Percentiles rank a stretch among this genome's conserved stretches.
Evolutionary conservation across 441 rosid genomes (phyloP).

Genomic region (Aquilaria agallochum): DNA sequence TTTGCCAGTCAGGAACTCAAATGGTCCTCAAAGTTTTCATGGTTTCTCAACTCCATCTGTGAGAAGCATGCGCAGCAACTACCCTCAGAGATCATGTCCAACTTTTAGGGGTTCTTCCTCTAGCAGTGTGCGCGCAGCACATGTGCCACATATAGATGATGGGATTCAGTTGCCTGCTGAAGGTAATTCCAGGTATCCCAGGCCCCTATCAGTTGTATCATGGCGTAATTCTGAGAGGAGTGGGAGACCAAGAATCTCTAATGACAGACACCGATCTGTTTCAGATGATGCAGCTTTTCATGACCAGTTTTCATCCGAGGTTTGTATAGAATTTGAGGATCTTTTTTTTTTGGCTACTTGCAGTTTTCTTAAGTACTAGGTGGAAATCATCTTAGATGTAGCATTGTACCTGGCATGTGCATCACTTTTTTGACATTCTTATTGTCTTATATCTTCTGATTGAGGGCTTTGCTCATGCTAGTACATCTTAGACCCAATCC

Average conservation of each 20-base stretch:
- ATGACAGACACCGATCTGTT: conserved; percentile 53
- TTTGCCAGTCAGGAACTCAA: conserved; percentile 42
- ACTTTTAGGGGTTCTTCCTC: conserved; percentile 60
- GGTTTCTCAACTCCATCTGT: conserved; percentile 46
- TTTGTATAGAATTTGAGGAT: conserved; percentile 13
- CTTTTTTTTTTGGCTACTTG: too few relatives aligned
- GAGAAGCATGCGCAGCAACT: conserved; percentile 46
- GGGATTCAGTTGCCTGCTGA: conserved; percentile 50
- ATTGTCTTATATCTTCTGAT: not conserved
- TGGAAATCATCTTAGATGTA: too few relatives aligned
- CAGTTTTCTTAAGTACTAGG: too few relatives aligned
- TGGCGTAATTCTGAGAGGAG: conserved; percentile 62
- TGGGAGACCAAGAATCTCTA: conserved; percentile 63
- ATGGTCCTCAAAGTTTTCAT: conserved; percentile 41
- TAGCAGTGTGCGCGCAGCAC: conserved; percentile 46
- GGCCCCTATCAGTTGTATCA: conserved; percentile 44
- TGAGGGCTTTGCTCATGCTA: too few relatives aligned
- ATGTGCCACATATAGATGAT: conserved; percentile 49
- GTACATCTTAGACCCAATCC: too few relatives aligned
- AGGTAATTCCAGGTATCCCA: conserved; percentile 55
- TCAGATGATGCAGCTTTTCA: conserved; percentile 48
- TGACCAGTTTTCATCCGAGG: conserved; percentile 66
- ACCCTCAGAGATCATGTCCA: conserved; percentile 62
- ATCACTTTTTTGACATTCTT: not conserved
- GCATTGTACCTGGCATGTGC: too few relatives aligned